These are phyloP conservation scores for Fraxinus ornus DNA, from an alignment of 305 asterid species.

Conservation along the genomic window DNA sequence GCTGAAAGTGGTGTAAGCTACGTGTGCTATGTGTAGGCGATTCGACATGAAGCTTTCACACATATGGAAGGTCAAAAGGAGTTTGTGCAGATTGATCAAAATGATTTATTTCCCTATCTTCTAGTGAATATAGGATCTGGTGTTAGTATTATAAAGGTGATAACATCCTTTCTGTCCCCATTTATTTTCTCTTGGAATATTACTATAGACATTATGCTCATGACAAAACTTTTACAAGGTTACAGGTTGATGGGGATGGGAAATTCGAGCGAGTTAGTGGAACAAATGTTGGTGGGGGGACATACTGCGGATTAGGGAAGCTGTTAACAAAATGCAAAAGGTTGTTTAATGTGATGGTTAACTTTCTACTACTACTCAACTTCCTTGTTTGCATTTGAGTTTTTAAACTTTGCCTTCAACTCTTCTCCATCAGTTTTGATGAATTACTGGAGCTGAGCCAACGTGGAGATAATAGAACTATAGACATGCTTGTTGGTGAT, in stretches of 20 bases:
- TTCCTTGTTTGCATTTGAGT: conserved; percentile 14
- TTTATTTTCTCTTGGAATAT: not conserved
- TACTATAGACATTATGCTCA: conserved; percentile 7
- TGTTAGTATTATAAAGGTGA: conserved; percentile 98
- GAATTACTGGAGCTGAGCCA: conserved; percentile 95
- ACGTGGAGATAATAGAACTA: conserved; percentile 84
- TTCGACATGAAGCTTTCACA: conserved; percentile 97
- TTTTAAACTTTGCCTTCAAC: conserved; percentile 17
- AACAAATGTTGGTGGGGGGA: conserved; percentile 99
- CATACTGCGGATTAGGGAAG: conserved; percentile 96
- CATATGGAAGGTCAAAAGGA: conserved; percentile 92
- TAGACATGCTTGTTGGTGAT: conserved; percentile 98
- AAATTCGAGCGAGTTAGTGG: conserved; percentile 94
- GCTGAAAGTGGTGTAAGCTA: conserved; percentile 10
- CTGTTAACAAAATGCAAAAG: conserved; percentile 92
- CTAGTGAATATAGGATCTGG: conserved; percentile 98
- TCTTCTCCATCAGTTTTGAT: conserved; percentile 63
- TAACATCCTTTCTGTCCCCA: conserved; percentile 21
- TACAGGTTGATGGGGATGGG: conserved; percentile 97
- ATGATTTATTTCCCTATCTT: conserved; percentile 90
- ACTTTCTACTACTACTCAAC: conserved; percentile 16
- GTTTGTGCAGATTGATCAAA: conserved; percentile 95
- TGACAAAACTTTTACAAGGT: conserved; percentile 22
- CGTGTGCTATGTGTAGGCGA: conserved; percentile 58
- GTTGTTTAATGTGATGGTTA: conserved; percentile 38